Percentiles rank a stretch among this genome's conserved stretches.
Evolutionary conservation across 106 monocot species (phyloP).

Genomic region (Phalaenopsis equestris): DNA sequence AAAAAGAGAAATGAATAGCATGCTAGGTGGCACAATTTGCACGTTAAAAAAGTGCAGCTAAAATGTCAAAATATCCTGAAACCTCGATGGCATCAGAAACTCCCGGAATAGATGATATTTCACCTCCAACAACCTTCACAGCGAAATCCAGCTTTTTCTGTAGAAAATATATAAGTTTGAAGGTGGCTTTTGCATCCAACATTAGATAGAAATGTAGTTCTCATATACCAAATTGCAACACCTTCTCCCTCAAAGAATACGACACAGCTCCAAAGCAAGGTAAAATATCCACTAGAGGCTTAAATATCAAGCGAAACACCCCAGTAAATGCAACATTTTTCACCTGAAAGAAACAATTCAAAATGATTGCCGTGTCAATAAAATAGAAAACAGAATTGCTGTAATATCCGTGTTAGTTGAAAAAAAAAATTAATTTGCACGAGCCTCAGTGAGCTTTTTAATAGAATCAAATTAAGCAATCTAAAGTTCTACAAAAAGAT

Average conservation of each 20-base stretch:
- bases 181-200: neutral
- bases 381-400: neutral
- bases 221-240: constrained; percentile 16
- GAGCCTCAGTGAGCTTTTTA: neutral
- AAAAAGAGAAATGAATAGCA: neutral
- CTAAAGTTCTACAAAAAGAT: neutral
- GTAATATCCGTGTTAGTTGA: neutral
- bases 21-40: neutral
- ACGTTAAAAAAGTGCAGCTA: neutral
- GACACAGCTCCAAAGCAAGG: constrained; percentile 95
- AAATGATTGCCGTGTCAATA: neutral
- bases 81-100: constrained; percentile 74
- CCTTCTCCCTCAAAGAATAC: constrained; percentile 94
- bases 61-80: neutral
- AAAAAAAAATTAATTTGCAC: neutral
- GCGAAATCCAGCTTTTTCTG: constrained; percentile 77
- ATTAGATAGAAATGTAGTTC: constrained; percentile 1
- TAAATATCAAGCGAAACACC: constrained; percentile 89
- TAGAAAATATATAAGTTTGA: constrained; percentile 13
- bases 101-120: constrained; percentile 63
- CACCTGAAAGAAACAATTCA: constrained; percentile 40
- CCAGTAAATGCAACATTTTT: constrained; percentile 95
- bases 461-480: neutral
- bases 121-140: constrained; percentile 60
- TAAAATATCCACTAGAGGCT: constrained; percentile 66